phyloP scores from a whole-genome alignment of 176 grass and related monocot genomes.

The Bonia amplexicaulis region DNA sequence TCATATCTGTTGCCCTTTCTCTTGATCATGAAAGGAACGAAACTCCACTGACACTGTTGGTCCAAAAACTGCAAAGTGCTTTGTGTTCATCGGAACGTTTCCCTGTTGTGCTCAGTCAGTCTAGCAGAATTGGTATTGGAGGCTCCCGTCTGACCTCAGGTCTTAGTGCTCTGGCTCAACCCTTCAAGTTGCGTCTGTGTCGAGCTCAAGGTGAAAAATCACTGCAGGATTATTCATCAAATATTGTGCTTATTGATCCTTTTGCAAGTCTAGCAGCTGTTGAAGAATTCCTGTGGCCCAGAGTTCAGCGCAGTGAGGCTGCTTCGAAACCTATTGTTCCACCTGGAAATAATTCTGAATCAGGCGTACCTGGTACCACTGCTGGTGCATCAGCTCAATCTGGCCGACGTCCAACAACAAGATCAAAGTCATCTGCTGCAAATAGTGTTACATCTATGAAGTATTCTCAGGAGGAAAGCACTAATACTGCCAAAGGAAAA shows the following conservation, averaged over 20 bases:
- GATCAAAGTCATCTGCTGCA: slow-evolving; percentile 73
- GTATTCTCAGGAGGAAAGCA: slow-evolving; percentile 50
- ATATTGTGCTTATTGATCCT: slow-evolving; percentile 85
- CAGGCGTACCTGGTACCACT: slow-evolving; percentile 31
- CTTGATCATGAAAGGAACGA: slow-evolving; percentile 37
- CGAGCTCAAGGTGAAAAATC: slow-evolving; percentile 87
- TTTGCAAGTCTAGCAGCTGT: slow-evolving; percentile 69
- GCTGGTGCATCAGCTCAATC: slow-evolving; percentile 38
- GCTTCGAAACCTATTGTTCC: slow-evolving; percentile 37
- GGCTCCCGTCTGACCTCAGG: slow-evolving; percentile 58
- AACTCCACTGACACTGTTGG: slow-evolving; percentile 59
- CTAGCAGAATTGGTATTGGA: slow-evolving; percentile 56
- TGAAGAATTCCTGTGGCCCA: slow-evolving; percentile 93
- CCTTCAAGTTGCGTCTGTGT: slow-evolving; percentile 75
- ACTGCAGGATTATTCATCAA: slow-evolving; percentile 80
- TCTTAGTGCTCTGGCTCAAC: slow-evolving; percentile 65
- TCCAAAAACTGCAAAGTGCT: slow-evolving; percentile 85
- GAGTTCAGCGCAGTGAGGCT: slow-evolving; percentile 68
- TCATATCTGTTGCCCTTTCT: slow-evolving; percentile 67
- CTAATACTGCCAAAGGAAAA: slow-evolving; percentile 64
- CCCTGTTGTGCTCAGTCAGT: slow-evolving; percentile 85
- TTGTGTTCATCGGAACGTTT: slow-evolving; percentile 83
- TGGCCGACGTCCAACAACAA: slow-evolving; percentile 51
- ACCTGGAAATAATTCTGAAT: slow-evolving; percentile 67
- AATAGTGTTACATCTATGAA: slow-evolving; percentile 40